Base-by-base conservation (phyloP, 1,284 basidiomycete species). In the Heterobasidion irregulare region DNA sequence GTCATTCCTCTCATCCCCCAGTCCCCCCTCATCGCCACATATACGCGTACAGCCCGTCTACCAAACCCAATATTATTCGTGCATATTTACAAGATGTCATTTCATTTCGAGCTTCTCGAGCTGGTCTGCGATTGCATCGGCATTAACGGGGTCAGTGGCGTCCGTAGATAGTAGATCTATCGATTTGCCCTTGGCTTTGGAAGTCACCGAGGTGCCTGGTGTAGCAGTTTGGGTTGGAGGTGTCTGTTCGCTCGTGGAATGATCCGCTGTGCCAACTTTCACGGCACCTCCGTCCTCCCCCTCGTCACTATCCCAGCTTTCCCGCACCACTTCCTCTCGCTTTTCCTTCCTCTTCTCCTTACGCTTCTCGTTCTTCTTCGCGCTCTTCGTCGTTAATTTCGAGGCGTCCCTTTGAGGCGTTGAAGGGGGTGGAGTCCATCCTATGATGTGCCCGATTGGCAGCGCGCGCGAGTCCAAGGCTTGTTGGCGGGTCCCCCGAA, bases 341-440 rank as follows among this genome's bases (percentile, higher is more conserved):
- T 82, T 76, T 61, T 81, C 79, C 53, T 76, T 79, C 68, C 79
- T 77, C 71, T 81, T 85, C 64, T 84, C 85, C 66, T 78, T 82
- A 62, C 81, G 74, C 67, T 86, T 92, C 55, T 86, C 86, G 59
- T 90, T 92, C 78, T 91, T 92, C 75, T 87, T 86, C 55, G 79
- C 79, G 46, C 79, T 79, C 70, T 87, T 84, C 59, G 74, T 78
- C 57, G 74, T 60, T 0, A 50, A 16, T 16, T 53, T 53, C 8
- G 12, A 16, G 19, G 15, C 32, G 7, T 57, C 53, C 47, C 49
- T 56, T 54, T 65, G 64, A 57, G 62, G 34, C 5, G 48, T 45
- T 15, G 58, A 54, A 9, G 61, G 51, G 13, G 76, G 84, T n/a
- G 87, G 79, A 2, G 76, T 71, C 89, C 89, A 92, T 43, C 89